Evolutionary conservation across 106 monocot genomes (phyloP), one percentile per base, ranked within the genome.

Genomic region (Allium fistulosum): DNA sequence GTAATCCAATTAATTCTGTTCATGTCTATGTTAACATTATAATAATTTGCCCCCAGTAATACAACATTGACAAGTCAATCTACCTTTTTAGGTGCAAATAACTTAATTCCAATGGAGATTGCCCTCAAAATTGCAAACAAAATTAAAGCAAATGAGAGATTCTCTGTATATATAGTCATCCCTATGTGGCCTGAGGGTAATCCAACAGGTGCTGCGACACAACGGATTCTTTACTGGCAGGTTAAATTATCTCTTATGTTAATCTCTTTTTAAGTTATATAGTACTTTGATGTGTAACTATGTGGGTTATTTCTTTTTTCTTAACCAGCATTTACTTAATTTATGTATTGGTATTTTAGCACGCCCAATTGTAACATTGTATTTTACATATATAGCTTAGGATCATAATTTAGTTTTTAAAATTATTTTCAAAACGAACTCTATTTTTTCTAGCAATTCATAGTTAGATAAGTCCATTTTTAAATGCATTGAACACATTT

Each of bases 141-240:
- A 67, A 90, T 94, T 53, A 87, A 83, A 79, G 82, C 90, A 52
- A 83, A 85, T 59, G 94, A 94, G 77, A 82, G 90, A 71, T 94
- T 94, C 78, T 87, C 90, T 75, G 90, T 77, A 17, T 94, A 90
- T 57, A 88, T 94, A 58, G 79, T 94, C 63, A 57, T 94, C 70
- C 94, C 94, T 46, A 94, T 94, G 94, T 94, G 94, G 94, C 94
- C 94, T 10, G 94, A 94, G 79, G 94, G 94, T 57, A 82, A 74
- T 75, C 94, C 94, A 48, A 90, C 85, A 15, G 71, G 90, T 78
- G 69, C 78, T 69, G 26, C 87, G 15, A 94, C 85, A 17, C 94
- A 94, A 61, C 65, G 90, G 51, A 94, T 94, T 76, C 82, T 94
- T 53, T 88, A 64, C 69, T 94, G 90, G 90, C 94, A 94, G 90